Evolutionary conservation across 129 eudicot species (phyloP), one percentile per base, ranked within the genome.

Genomic region (Flaveria robusta): DNA sequence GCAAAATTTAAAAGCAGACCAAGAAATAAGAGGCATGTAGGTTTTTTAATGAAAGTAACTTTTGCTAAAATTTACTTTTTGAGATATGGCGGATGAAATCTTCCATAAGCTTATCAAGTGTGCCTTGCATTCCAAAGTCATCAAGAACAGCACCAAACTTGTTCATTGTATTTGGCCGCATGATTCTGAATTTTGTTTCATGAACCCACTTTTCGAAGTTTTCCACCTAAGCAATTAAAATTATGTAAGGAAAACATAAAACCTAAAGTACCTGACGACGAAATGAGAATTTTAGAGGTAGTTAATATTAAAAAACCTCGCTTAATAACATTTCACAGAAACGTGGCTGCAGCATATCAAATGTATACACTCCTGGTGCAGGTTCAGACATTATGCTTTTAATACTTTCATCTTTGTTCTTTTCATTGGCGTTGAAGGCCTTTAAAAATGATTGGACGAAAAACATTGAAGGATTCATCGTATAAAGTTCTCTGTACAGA

Each of bases 141-240:
- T 93, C 98, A 69, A 93, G 93, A 65, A 93, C 98, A 79, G 91
- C 97, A 71, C 98, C 98, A 83, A 65, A 87, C 65, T 85, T 90
- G 62, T 93, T 93, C 98, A 93, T 90, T 46, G 96, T 85, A 76
- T 88, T 93, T 39, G 98, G 98, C 42, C 93, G 86, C 98, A 93
- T 93, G 83, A 90, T 93, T 86, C 92, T 90, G 91, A 90, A 85
- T 77, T 88, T 93, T 54, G 96, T 87, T 74, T 93, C 96, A 26
- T 80, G 87, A 41, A 93, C 90, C 98, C 98, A 93, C 64, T 85
- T 93, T 58, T 93, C 96, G 20, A 93, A 90, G 77, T 90, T 85
- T 84, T 88, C 98, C 54, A 93, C 97, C 98, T 91, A 86, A 71
- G 83, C 79, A 83, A 88, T 68, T 74, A 79, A 55, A 83, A 77